Evolutionary conservation across 495 filamentous ascomycete species (phyloP).

Genomic region (Trichoderma reesei): DNA sequence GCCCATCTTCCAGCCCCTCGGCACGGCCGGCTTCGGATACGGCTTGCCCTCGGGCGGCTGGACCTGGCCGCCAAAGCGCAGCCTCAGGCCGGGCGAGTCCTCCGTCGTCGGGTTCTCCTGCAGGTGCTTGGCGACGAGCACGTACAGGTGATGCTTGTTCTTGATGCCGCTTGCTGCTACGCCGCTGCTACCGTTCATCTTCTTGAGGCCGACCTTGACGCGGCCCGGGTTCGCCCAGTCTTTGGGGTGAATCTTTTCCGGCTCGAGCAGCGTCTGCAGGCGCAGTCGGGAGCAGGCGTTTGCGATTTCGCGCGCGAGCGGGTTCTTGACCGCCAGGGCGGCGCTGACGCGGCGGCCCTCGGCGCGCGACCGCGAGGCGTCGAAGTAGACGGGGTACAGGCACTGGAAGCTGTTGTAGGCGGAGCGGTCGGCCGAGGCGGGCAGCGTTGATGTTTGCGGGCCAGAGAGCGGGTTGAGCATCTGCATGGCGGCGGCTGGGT

Average conservation of each 20-base stretch:
- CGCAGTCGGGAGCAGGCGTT: constrained; percentile 68
- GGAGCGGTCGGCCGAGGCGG: constrained; percentile 37
- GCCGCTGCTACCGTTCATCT: neutral
- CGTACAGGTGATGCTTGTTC: constrained; percentile 87
- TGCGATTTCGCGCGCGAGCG: constrained; percentile 81
- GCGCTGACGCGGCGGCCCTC: constrained; percentile 69
- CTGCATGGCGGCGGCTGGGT: constrained; percentile 16
- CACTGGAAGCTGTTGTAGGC: constrained; percentile 73
- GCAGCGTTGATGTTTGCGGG: constrained; percentile 20
- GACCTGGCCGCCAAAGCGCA: constrained; percentile 49
- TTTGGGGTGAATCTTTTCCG: constrained; percentile 84
- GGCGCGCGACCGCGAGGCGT: constrained; percentile 59
- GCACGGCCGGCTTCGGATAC: constrained; percentile 62
- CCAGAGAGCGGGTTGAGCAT: constrained; percentile 20
- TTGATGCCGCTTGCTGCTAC: constrained; percentile 36
- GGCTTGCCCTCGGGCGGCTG: constrained; percentile 46
- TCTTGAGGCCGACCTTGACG: constrained; percentile 58
- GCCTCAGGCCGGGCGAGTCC: constrained; percentile 55
- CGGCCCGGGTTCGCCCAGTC: constrained; percentile 96
- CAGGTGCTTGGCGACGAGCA: constrained; percentile 64
- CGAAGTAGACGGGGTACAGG: constrained; percentile 93
- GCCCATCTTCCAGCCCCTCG: constrained; percentile 86
- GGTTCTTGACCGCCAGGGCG: constrained; percentile 68
- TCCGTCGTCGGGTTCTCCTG: constrained; percentile 62
- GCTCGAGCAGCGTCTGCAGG: constrained; percentile 73